Base-by-base conservation (phyloP, 2,329 filamentous ascomycete genomes). In the Curvularia verruculosa region DNA sequence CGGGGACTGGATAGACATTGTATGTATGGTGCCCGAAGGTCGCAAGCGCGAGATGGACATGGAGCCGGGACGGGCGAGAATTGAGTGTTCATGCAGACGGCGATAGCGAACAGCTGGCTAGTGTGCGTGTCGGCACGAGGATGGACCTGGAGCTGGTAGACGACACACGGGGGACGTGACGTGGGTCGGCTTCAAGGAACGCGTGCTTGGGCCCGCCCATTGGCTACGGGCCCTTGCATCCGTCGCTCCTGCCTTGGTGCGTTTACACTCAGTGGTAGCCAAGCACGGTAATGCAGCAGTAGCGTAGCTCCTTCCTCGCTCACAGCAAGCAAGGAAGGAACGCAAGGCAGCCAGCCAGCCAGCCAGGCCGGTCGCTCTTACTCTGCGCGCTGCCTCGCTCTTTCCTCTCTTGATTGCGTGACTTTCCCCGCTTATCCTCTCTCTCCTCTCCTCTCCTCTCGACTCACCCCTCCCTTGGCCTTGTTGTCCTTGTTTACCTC, bases 211-310 rank as follows among this genome's bases (percentile, higher is more conserved):
- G 36, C 45, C 36, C 46, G 49, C 37, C 63, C 28, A 72, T 72
- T 72, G 68, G 71, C 53, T 51, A 24, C 26, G 19, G 13, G 51
- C 52, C 64, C 59, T 59, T 63, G 65, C 61, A 59, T 63, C 56
- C 56, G 50, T 66, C 62, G 65, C 65, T 52, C 63, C 66, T 71
- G 64, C 70, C 68, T 70, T 71, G 68, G 47, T 58, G 53, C 43
- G 52, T 47, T 47, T 52, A 50, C 53, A n/a, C n/a, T n/a, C n/a
- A 47, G 54, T 60, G 52, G 55, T 52, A 59, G 47, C 54, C 54
- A 52, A 63, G 58, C 49, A 46, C 58, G 56, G 50, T 50, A 53
- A 54, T 36, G 48, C 45, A 54, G 55, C 55, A 52, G 54, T 26
- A 31, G 46, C 26, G 39, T 47, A 10, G 43, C 24, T 26, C 26